Conservation (phyloP, 192 early-diverging fungal genomes). For the Umbelopsis sp. region DNA sequence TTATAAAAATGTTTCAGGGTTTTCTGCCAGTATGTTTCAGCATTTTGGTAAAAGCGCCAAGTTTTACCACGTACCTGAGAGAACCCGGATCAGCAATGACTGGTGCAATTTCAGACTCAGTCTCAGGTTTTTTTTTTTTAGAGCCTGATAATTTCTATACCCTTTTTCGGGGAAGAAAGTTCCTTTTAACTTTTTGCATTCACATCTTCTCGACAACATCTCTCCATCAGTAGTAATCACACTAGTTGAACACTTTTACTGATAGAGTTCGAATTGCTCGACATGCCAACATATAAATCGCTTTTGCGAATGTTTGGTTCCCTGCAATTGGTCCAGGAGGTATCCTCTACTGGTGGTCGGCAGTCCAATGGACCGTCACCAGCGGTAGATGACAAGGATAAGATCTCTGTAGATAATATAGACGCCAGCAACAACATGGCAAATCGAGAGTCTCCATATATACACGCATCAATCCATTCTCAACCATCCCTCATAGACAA, state of each 20-base stretch:
- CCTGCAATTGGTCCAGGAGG: constrained; percentile 40
- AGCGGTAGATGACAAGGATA: background rate
- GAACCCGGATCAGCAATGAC: background rate
- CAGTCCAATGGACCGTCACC: background rate
- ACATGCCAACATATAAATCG: constrained; percentile 15
- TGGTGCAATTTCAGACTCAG: constrained; percentile 14
- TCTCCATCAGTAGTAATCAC: too few relatives aligned
- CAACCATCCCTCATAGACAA: background rate
- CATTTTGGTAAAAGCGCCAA: too few relatives aligned
- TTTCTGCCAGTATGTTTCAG: too few relatives aligned
- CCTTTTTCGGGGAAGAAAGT: background rate
- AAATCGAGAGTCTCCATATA: background rate
- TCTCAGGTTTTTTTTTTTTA: constrained; percentile 10
- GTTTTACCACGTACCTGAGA: background rate
- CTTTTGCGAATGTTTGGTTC: constrained; percentile 41
- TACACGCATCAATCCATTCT: background rate
- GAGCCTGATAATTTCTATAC: constrained; percentile 10
- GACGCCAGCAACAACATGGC: background rate
- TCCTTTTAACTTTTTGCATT: background rate
- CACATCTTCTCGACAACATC: background rate
- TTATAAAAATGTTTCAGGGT: background rate
- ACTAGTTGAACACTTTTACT: too few relatives aligned
- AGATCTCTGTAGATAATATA: background rate
- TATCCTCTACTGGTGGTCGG: constrained; percentile 23
- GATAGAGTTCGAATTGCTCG: constrained; percentile 1